Evolutionary conservation across 129 eudicot species (phyloP).

Genomic region (Artemisia tridentata): DNA sequence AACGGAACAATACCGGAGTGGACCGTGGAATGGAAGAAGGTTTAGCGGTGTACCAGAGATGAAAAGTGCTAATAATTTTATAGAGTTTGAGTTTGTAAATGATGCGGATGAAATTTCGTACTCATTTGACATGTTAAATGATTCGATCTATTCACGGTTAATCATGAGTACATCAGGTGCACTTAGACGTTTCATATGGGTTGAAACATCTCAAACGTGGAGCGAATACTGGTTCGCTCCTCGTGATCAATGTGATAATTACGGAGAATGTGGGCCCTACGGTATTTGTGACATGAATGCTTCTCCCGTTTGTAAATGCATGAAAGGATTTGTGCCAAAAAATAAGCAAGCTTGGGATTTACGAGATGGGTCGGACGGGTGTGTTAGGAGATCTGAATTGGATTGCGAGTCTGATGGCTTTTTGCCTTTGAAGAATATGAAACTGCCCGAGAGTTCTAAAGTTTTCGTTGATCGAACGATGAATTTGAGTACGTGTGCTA

Average conservation of each 20-base stretch:
- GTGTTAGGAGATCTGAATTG: constrained; percentile 43
- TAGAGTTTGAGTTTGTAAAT: constrained; percentile 28
- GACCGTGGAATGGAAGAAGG: constrained; percentile 63
- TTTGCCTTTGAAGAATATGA: constrained; percentile 46
- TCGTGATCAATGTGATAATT: constrained; percentile 59
- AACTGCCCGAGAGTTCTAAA: constrained; percentile 52
- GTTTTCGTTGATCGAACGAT: constrained; percentile 43
- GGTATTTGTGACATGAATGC: constrained; percentile 52
- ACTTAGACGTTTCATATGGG: constrained; percentile 57
- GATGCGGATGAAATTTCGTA: constrained; percentile 40
- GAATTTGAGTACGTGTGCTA: constrained; percentile 42
- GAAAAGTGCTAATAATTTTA: constrained; percentile 21
- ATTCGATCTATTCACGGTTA: constrained; percentile 43
- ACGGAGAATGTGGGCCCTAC: constrained; percentile 48
- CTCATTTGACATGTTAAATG: constrained; percentile 27
- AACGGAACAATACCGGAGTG: constrained; percentile 37
- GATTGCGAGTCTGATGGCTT: constrained; percentile 58
- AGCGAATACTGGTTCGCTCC: constrained; percentile 58
- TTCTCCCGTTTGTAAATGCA: constrained; percentile 48
- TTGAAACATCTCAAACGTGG: constrained; percentile 38
- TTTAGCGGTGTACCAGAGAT: constrained; percentile 77
- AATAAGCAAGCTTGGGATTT: constrained; percentile 47
- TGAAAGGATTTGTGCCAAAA: constrained; percentile 49
- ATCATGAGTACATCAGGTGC: constrained; percentile 29
- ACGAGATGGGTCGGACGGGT: constrained; percentile 75